Percentiles rank a stretch among this genome's conserved stretches.
phyloP scores from a whole-genome alignment of 148 eudicot genomes.

The Rheum nobile region DNA sequence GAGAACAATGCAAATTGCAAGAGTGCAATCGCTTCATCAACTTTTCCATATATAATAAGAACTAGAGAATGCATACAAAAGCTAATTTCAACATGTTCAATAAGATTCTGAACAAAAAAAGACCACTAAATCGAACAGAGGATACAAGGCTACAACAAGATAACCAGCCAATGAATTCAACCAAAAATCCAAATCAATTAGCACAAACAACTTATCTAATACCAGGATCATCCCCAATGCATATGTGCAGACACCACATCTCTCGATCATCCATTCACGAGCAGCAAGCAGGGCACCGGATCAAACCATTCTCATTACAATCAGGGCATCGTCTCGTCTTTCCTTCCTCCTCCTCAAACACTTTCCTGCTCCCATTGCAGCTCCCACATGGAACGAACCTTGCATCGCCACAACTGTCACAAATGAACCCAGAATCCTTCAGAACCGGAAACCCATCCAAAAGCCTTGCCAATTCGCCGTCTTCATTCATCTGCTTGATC shows the following conservation, averaged over 20 bases:
- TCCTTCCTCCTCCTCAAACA: slow-evolving; percentile 64
- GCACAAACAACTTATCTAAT: slow-evolving; percentile 1
- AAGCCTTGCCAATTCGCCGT: slow-evolving; percentile 57
- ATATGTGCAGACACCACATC: not conserved
- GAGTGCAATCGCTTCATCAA: too few species aligned
- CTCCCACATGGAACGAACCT: slow-evolving; percentile 73
- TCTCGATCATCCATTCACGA: slow-evolving; percentile 27
- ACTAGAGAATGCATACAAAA: not conserved
- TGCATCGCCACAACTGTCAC: slow-evolving; percentile 77
- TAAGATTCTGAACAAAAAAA: not conserved
- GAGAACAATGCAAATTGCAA: not conserved
- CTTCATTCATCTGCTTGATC: slow-evolving; percentile 71
- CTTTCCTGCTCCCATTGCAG: slow-evolving; percentile 83
- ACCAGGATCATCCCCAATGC: not conserved
- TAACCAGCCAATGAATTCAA: not conserved
- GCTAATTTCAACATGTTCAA: not conserved
- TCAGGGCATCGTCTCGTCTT: slow-evolving; percentile 40
- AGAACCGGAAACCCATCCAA: slow-evolving; percentile 53
- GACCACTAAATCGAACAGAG: not conserved
- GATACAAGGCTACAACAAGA: not conserved
- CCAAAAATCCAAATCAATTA: not conserved
- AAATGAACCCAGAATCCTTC: slow-evolving; percentile 39
- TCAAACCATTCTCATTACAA: slow-evolving; percentile 94
- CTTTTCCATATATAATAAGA: too few species aligned
- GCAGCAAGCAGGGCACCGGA: slow-evolving; percentile 79